Conservation (phyloP, 805 yeast genomes). For the Yarrowia sp. region DNA sequence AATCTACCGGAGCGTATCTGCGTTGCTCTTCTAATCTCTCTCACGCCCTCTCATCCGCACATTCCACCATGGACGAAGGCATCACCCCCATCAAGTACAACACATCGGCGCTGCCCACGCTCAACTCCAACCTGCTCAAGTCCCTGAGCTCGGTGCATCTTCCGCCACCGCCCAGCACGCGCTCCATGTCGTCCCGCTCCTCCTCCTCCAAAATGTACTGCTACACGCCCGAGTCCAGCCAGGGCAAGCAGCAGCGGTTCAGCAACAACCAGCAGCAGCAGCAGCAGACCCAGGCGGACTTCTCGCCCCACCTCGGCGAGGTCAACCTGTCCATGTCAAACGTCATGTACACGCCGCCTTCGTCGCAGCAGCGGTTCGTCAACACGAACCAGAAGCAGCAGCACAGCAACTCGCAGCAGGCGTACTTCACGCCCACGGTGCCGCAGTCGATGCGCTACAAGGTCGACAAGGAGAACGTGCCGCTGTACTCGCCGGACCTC, state of each 20-base stretch:
- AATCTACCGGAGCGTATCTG: not conserved
- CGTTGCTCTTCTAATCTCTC: not conserved
- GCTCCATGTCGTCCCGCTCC: slow-evolving; percentile 17
- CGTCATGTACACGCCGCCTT: slow-evolving; percentile 26
- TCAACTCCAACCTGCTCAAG: slow-evolving; percentile 38
- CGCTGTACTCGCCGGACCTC: slow-evolving; percentile 20
- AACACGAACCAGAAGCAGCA: slow-evolving; percentile 11
- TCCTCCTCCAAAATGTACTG: slow-evolving; percentile 25
- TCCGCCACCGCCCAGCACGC: slow-evolving; percentile 43
- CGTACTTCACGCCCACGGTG: slow-evolving; percentile 16
- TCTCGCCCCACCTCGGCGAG: slow-evolving; percentile 15
- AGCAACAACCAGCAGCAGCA: slow-evolving; percentile 21
- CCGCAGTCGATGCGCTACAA: slow-evolving; percentile 24
- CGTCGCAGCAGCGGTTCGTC: slow-evolving; percentile 26
- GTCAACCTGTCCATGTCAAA: slow-evolving; percentile 19
- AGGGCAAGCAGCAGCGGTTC: slow-evolving; percentile 23
- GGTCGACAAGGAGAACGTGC: slow-evolving; percentile 16
- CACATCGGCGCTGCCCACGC: slow-evolving; percentile 26
- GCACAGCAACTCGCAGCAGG: slow-evolving; percentile 3
- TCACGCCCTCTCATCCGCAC: not conserved
- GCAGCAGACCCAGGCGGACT: slow-evolving; percentile 10
- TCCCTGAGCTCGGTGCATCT: slow-evolving; percentile 44
- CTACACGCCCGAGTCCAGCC: slow-evolving; percentile 23
- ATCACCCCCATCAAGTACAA: slow-evolving; percentile 26
- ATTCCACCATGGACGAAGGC: slow-evolving; percentile 17